A percentile compares a stretch with the other conserved stretches of the same genome.
phyloP scores from a whole-genome alignment of 257 asterid species.

The Plantago major region DNA sequence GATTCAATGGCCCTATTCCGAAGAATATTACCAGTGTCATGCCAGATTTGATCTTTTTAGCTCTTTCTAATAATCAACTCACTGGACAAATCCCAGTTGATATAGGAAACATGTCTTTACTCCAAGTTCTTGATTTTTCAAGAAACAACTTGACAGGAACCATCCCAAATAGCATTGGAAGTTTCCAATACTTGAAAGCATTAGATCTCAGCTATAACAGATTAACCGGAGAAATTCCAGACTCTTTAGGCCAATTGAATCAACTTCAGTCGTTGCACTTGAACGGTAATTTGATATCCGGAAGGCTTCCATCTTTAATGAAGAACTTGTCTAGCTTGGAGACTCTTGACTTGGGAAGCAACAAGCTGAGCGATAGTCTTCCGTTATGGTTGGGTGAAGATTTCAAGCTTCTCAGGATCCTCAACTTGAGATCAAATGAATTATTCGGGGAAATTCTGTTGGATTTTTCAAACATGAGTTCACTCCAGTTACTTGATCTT shows the following conservation, averaged over 20 bases:
- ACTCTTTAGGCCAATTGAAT: conserved; percentile 34
- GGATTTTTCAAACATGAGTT: conserved; percentile 29
- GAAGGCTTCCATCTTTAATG: conserved; percentile 35
- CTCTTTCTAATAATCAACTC: conserved; percentile 40
- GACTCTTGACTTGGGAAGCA: conserved; percentile 46
- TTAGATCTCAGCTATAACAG: conserved; percentile 40
- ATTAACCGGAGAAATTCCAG: conserved; percentile 39
- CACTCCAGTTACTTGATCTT: conserved; percentile 50
- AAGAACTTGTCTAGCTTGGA: conserved; percentile 38
- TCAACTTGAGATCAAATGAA: conserved; percentile 33
- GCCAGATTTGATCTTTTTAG: conserved; percentile 40
- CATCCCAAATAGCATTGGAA: conserved; percentile 40
- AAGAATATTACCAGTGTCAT: conserved; percentile 31
- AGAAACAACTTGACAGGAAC: conserved; percentile 38
- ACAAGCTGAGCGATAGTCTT: conserved; percentile 27
- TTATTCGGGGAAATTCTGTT: conserved; percentile 30
- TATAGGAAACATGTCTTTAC: conserved; percentile 35
- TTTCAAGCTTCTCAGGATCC: conserved; percentile 35
- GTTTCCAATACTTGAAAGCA: conserved; percentile 28
- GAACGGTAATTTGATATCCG: conserved; percentile 36
- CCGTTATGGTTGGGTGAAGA: conserved; percentile 38
- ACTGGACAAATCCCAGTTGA: conserved; percentile 36
- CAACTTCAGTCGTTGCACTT: conserved; percentile 42
- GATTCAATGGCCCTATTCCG: conserved; percentile 40
- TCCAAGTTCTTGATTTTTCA: conserved; percentile 42